Conservation (phyloP, 2,329 filamentous ascomycete genomes). For the Teratosphaeria zuluensis region DNA sequence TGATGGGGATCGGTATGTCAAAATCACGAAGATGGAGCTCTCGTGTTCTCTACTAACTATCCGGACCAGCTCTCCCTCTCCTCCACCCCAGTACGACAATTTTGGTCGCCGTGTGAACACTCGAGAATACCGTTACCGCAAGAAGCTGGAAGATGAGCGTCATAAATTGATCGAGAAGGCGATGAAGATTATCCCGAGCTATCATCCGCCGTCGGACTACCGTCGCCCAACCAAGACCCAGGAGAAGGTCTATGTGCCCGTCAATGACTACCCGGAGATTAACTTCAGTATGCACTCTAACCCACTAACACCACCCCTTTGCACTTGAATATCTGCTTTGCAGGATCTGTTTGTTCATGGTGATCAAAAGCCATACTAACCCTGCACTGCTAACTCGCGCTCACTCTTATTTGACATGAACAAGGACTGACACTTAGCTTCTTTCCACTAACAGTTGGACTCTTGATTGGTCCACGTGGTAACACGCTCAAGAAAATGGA, state of each 20-base stretch:
- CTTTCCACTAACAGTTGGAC: slow-evolving; percentile 83
- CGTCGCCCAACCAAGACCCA: slow-evolving; percentile 98
- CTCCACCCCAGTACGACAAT: slow-evolving; percentile 96
- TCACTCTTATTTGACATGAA: slow-evolving; percentile 10
- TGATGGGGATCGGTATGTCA: slow-evolving; percentile 75
- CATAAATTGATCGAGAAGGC: slow-evolving; percentile 98
- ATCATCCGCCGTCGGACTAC: slow-evolving; percentile 96
- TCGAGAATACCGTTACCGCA: slow-evolving; percentile 95
- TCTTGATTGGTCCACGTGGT: slow-evolving; percentile 99
- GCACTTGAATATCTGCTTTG: slow-evolving; percentile 9
- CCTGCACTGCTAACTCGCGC: slow-evolving; percentile 19
- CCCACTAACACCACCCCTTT: slow-evolving; percentile 53
- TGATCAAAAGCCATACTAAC: slow-evolving; percentile 26
- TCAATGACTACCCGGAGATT: slow-evolving; percentile 99
- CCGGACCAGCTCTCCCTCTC: slow-evolving; percentile 72
- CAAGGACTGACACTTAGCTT: slow-evolving; percentile 68
- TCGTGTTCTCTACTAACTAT: neutral
- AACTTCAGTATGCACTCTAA: slow-evolving; percentile 99
- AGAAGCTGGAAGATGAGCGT: slow-evolving; percentile 94
- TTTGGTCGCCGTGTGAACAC: slow-evolving; percentile 99
- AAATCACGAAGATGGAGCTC: neutral
- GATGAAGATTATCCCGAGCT: slow-evolving; percentile 99
- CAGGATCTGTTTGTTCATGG: slow-evolving; percentile 22
- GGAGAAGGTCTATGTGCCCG: slow-evolving; percentile 99
- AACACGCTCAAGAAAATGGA: slow-evolving; percentile 99